phyloP scores from a whole-genome alignment of 75 land plant genomes.

The Pseudotsuga menziesii region DNA sequence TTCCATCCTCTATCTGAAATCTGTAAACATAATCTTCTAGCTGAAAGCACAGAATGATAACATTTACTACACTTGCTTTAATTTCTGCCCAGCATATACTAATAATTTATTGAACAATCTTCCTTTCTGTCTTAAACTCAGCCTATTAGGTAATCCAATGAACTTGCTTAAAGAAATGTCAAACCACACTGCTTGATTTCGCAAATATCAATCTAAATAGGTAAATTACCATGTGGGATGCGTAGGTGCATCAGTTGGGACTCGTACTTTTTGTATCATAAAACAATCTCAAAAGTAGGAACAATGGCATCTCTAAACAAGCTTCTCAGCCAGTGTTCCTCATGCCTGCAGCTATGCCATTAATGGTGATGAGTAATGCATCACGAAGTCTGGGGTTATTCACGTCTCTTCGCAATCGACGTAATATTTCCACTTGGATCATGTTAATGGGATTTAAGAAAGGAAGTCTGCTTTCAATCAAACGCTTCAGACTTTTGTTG shows the following conservation, averaged over 20 bases:
- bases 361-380: conserved; percentile 87
- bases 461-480: conserved; percentile 89
- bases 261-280: neutral
- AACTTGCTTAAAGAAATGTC: neutral
- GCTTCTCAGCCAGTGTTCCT: conserved; percentile 81
- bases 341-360: conserved; percentile 97
- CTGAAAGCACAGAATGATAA: too few species aligned
- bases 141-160: neutral
- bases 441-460: conserved; percentile 85
- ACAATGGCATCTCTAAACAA: neutral
- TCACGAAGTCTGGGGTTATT: conserved; percentile 80
- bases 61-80: too few species aligned
- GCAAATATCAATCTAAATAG: neutral
- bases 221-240: neutral
- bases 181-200: neutral
- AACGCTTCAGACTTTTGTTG: conserved; percentile 68
- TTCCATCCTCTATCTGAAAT: too few species aligned
- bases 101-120: neutral
- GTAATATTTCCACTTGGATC: conserved; percentile 87
- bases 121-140: neutral
- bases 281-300: neutral
- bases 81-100: neutral
- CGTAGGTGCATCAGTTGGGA: neutral
- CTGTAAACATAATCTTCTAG: too few species aligned
- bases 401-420: conserved; percentile 64